Conservation (phyloP, 768 basidiomycete genomes). For the Lentinula sp. region DNA sequence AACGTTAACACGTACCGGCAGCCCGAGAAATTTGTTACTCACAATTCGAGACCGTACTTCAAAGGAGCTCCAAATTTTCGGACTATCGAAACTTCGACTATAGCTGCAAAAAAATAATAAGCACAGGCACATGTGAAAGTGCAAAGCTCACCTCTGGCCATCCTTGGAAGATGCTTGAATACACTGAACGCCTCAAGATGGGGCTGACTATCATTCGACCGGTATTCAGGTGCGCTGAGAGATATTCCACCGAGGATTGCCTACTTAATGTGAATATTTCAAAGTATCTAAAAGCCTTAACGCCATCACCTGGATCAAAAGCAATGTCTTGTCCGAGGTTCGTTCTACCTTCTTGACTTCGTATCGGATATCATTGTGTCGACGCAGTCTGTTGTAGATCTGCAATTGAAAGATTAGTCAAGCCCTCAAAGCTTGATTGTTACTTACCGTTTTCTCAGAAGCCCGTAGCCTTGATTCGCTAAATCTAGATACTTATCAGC, state of each 20-base stretch:
- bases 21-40: slow-evolving; percentile 17
- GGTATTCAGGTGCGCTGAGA: slow-evolving; percentile 64
- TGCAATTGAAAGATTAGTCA: slow-evolving; percentile 11
- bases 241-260: slow-evolving; percentile 69
- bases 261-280: slow-evolving; percentile 26
- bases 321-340: slow-evolving; percentile 70
- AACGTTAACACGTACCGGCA: not conserved
- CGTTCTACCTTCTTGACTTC: slow-evolving; percentile 64
- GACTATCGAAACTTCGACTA: slow-evolving; percentile 70
- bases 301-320: slow-evolving; percentile 64
- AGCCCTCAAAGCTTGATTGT: not conserved
- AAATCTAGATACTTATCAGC: slow-evolving; percentile 38
- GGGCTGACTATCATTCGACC: slow-evolving; percentile 63
- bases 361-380: slow-evolving; percentile 76
- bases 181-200: slow-evolving; percentile 62
- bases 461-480: slow-evolving; percentile 60
- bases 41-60: slow-evolving; percentile 74
- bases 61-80: slow-evolving; percentile 61
- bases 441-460: slow-evolving; percentile 68
- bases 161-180: slow-evolving; percentile 71
- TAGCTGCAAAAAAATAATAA: slow-evolving; percentile 36
- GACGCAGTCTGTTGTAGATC: slow-evolving; percentile 61
- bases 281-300: not conserved
- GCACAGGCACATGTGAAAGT: too few species aligned
- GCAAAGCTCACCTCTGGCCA: slow-evolving; percentile 56